Base-by-base conservation (phyloP, 108 stramenopile genomes). In the Cylindrotheca closterium region DNA sequence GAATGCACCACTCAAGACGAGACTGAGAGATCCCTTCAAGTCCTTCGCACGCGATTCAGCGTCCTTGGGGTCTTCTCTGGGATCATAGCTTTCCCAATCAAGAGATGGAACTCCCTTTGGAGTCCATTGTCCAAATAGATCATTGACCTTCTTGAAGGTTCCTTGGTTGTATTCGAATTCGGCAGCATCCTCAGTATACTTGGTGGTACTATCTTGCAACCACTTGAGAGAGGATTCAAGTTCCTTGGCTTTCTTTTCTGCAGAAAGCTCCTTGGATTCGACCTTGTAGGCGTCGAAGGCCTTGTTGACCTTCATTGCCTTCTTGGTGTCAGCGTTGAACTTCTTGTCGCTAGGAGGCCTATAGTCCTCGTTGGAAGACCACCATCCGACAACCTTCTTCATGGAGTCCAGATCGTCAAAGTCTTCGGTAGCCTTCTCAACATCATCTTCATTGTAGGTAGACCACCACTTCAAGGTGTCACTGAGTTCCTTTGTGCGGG, bases 341-440 rank as follows among this genome's bases (percentile, higher is more conserved):
- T 24, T 30, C 58, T 70, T 56, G 8, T 60, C 64, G 2, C 32
- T 30, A 1, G 56, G 47, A 19, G 71, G 71, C n/a, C 59, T 29
- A 32, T 73, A 73, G 51, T 73, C 58, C 30, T 52, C 30, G 64
- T 67, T 53, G 7, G 63, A 60, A 25, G 54, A 31, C 73, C 79
- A 79, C 79, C 79, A 79, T 24, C 74, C 67, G 19, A 66, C 33
- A 21, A 79, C 29, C 17, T 51, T 21, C 55, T 79, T 60, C 69
- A 79, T 66, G 28, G 65, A 63, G 23, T 51, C 55, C 19, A 53
- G 15, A 10, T 42, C 55, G 18, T 63, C 67, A 26, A 47, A 0
- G 45, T 22, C 25, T 58, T 56, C 27, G 15, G 15, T 15, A 10
- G 10, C 37, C 37, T 42, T 42, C 7, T 10, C 37, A 18, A 25